phyloP scores from a whole-genome alignment of 805 yeast species.

The Yamadazyma philogaea region DNA sequence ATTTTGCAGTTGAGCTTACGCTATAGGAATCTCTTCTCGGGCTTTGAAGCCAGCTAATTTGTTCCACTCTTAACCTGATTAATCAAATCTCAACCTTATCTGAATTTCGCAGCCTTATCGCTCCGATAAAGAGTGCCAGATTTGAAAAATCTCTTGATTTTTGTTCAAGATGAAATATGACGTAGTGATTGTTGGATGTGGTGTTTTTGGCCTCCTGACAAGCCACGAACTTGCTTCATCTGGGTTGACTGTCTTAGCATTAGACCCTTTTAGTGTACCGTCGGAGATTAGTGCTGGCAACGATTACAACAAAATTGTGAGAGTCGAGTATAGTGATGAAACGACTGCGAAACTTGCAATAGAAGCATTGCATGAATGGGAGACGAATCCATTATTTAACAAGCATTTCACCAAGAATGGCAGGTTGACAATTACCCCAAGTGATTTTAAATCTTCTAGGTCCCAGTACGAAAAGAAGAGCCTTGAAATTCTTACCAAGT shows the following conservation, averaged over 20 bases:
- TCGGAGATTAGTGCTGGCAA: slow-evolving; percentile 39
- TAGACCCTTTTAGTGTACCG: slow-evolving; percentile 26
- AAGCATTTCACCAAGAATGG: slow-evolving; percentile 13
- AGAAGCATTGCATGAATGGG: slow-evolving; percentile 39
- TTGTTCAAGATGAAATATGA: slow-evolving; percentile 1
- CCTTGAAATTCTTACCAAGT: slow-evolving; percentile 9
- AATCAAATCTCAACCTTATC: slow-evolving; percentile 9
- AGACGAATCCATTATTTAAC: slow-evolving; percentile 32
- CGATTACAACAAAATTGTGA: slow-evolving; percentile 29
- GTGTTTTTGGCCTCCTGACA: slow-evolving; percentile 47
- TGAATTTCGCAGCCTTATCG: not conserved
- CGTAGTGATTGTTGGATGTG: slow-evolving; percentile 36
- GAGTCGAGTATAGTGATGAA: slow-evolving; percentile 20
- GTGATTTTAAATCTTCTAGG: slow-evolving; percentile 11
- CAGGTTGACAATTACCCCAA: slow-evolving; percentile 15
- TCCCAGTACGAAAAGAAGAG: slow-evolving; percentile 13
- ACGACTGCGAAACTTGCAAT: slow-evolving; percentile 28
- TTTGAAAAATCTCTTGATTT: not conserved
- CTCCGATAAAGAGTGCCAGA: not conserved
- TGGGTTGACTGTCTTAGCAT: slow-evolving; percentile 22
- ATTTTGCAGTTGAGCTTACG: no score
- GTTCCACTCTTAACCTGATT: no score
- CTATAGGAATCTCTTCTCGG: no score
- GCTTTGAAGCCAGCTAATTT: no score
- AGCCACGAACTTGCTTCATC: slow-evolving; percentile 33